Percentiles rank a stretch among this genome's conserved stretches.
These are phyloP conservation scores for Blastobotrys buckinghamii DNA, from an alignment of 1,139 yeast species.

Conservation along the genomic window DNA sequence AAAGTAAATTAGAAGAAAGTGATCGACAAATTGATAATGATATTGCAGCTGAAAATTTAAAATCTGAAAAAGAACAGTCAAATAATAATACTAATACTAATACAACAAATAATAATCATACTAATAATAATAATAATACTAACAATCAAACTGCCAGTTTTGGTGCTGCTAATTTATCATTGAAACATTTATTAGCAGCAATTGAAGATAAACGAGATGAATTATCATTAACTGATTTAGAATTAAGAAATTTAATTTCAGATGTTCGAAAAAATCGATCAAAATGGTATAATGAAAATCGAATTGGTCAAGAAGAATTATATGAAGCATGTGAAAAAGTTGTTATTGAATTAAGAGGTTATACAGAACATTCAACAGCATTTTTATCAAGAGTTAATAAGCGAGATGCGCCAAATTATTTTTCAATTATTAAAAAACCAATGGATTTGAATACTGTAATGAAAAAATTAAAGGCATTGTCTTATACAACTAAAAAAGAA, in stretches of 20 bases:
- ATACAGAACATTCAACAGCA: conserved; percentile 95
- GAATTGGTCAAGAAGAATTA: conserved; percentile 93
- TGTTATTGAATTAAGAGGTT: conserved; percentile 79
- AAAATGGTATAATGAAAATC: conserved; percentile 93
- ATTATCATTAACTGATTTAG: conserved; percentile 73
- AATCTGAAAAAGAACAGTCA: neutral
- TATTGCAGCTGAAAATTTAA: conserved; percentile 12
- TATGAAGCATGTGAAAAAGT: conserved; percentile 98
- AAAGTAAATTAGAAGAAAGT: conserved; percentile 73
- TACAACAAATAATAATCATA: neutral
- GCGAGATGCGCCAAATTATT: conserved; percentile 96
- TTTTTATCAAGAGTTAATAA: conserved; percentile 91
- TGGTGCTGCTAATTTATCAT: conserved; percentile 77
- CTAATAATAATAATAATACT: neutral
- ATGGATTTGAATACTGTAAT: conserved; percentile 95
- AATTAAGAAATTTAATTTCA: conserved; percentile 74
- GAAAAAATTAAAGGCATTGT: conserved; percentile 77
- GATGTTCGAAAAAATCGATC: conserved; percentile 94
- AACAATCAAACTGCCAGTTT: conserved; percentile 30
- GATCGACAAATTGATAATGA: conserved; percentile 60
- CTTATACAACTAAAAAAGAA: conserved; percentile 76
- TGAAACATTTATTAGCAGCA: conserved; percentile 71
- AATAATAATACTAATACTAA: neutral
- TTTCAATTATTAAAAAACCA: conserved; percentile 81
- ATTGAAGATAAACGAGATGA: conserved; percentile 76